Conservation (phyloP, 495 filamentous ascomycete species). For the Physcia stellaris region DNA sequence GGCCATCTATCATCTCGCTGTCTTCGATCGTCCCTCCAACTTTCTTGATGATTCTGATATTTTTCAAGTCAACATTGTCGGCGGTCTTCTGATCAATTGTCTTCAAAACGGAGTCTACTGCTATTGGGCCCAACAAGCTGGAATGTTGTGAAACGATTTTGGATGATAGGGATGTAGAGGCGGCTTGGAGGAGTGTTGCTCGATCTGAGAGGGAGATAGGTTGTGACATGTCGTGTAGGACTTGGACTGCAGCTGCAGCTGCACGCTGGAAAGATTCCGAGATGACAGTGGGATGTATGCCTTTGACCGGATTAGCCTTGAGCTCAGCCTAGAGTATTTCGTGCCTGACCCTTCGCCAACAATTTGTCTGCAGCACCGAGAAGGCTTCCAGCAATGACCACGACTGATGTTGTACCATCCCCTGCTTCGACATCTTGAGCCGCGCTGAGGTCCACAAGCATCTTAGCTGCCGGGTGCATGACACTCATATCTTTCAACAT, state of each 20-base stretch:
- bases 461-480: slow-evolving; percentile 95
- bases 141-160: slow-evolving; percentile 98
- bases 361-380: slow-evolving; percentile 86
- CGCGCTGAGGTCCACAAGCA: slow-evolving; percentile 93
- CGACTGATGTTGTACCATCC: slow-evolving; percentile 95
- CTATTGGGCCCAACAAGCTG: slow-evolving; percentile 83
- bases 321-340: slow-evolving; percentile 3
- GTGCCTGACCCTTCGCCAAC: slow-evolving; percentile 75
- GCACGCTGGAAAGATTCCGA: slow-evolving; percentile 96
- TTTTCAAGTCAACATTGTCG: slow-evolving; percentile 89
- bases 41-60: slow-evolving; percentile 96
- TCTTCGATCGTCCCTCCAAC: slow-evolving; percentile 97
- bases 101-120: slow-evolving; percentile 88
- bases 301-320: slow-evolving; percentile 14
- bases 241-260: slow-evolving; percentile 71
- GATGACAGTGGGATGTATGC: slow-evolving; percentile 93
- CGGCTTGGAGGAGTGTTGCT: slow-evolving; percentile 81
- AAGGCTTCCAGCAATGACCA: slow-evolving; percentile 90
- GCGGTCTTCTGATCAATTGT: slow-evolving; percentile 91
- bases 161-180: slow-evolving; percentile 92
- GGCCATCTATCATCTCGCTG: slow-evolving; percentile 89
- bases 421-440: slow-evolving; percentile 97
- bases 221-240: slow-evolving; percentile 88
- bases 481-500: slow-evolving; percentile 98
- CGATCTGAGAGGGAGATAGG: slow-evolving; percentile 85